These are phyloP conservation scores for Hyphopichia fennica DNA, from an alignment of 1,139 yeast genomes.

Conservation along the genomic window DNA sequence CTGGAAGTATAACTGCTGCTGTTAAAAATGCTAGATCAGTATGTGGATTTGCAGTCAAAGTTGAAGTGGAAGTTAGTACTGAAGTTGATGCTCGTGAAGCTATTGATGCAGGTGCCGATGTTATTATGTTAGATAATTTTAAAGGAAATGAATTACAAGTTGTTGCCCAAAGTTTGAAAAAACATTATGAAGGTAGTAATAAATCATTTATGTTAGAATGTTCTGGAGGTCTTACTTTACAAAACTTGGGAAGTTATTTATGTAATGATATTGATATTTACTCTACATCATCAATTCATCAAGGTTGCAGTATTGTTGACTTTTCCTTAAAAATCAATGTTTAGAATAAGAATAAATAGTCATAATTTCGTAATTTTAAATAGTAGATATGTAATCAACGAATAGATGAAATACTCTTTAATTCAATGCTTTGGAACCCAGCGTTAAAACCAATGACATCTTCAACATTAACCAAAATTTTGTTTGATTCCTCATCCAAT, in stretches of 20 bases:
- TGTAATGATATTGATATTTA: slow-evolving; percentile 84
- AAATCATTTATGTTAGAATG: slow-evolving; percentile 75
- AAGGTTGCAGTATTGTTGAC: slow-evolving; percentile 80
- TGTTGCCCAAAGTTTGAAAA: slow-evolving; percentile 66
- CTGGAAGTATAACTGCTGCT: slow-evolving; percentile 88
- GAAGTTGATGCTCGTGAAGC: slow-evolving; percentile 91
- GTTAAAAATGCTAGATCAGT: slow-evolving; percentile 73
- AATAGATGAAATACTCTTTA: slow-evolving; percentile 42
- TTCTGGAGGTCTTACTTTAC: slow-evolving; percentile 82
- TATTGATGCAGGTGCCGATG: slow-evolving; percentile 92
- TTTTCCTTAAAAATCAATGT: slow-evolving; percentile 75
- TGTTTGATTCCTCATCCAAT: slow-evolving; percentile 21
- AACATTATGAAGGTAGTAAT: slow-evolving; percentile 51
- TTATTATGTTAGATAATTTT: slow-evolving; percentile 93
- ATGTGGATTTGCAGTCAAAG: slow-evolving; percentile 86
- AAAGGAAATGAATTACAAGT: slow-evolving; percentile 60
- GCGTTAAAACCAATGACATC: slow-evolving; percentile 44
- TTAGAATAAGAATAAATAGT: slow-evolving; percentile 4
- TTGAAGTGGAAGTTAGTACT: slow-evolving; percentile 87
- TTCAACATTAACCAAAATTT: slow-evolving; percentile 35
- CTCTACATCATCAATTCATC: slow-evolving; percentile 92
- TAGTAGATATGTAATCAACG: slow-evolving; percentile 17
- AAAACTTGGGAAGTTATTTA: slow-evolving; percentile 64
- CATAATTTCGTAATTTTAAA: background rate
- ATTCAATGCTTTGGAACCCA: slow-evolving; percentile 42